Base-by-base conservation (phyloP, 176 grass and related monocot genomes). In the Carex pumila region DNA sequence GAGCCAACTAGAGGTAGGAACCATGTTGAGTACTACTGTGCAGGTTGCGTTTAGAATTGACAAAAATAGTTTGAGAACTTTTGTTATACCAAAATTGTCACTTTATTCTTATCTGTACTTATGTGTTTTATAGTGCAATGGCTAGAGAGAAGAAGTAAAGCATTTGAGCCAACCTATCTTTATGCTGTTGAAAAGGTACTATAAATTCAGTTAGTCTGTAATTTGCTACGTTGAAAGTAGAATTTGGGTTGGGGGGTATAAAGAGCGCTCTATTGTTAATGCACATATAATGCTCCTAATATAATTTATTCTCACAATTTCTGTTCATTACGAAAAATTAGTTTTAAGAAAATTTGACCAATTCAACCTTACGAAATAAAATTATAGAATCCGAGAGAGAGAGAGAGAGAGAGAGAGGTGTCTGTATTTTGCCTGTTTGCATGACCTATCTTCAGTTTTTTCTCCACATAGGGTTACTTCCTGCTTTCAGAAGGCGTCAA, bases 401-500 rank as follows among this genome's bases (percentile, higher is more conserved):
- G 65, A 10, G 34, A 14, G 25, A 65, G 62, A 65, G 5, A 22
- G 65, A 17, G 65, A 18, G 65, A 10, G 34, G 32, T 34, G 39
- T 71, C 41, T 73, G 70, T 5, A 22, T 81, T 65, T 22, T 80
- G 32, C 15, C 32, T 81, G 12, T 65, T 65, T 83, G 83, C 74
- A 54, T 87, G 57, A 81, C 37, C 0, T 91, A 81, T 55, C 73
- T 57, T 78, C 29, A 57, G 71, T 67, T 12, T 22, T 37, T 88
- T 68, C 15, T 85, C 82, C 55, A 50, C 74, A 36, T 86, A 99
- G 96, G 96, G 96, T 61, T 99, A 95, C 87, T 99, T 99, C 90
- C 90, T 99, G 81, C 96, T 99, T 89, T 93, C 96, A 47, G 96
- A 99, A 95, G 93, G 88, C 41, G 91, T 91, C 29, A 99, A 95